Percentiles rank a stretch among this genome's conserved stretches.
phyloP scores from a whole-genome alignment of 2,329 filamentous ascomycete species.

The Parasarocladium wereldwijsianum region DNA sequence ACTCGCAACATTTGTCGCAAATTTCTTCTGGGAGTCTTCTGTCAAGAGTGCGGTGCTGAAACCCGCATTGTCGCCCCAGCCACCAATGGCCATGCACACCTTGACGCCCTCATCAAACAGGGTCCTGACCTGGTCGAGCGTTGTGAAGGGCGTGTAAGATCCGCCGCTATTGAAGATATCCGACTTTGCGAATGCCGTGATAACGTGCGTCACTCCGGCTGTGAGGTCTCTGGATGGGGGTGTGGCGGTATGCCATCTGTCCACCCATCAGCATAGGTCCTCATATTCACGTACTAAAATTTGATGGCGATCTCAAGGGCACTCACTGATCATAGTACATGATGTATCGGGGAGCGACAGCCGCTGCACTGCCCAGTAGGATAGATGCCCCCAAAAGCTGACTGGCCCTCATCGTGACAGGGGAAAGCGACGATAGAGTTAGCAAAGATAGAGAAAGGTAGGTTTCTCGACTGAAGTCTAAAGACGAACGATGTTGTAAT shows the following conservation, averaged over 20 bases:
- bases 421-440: slow-evolving; percentile 12
- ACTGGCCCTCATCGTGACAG: slow-evolving; percentile 11
- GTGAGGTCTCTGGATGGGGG: slow-evolving; percentile 23
- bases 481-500: no score
- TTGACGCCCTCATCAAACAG: slow-evolving; percentile 40
- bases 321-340: slow-evolving; percentile 34
- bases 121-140: slow-evolving; percentile 32
- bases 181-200: slow-evolving; percentile 38
- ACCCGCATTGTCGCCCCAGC: slow-evolving; percentile 47
- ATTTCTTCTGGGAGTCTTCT: slow-evolving; percentile 29
- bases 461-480: no score
- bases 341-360: slow-evolving; percentile 14
- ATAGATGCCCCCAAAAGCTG: slow-evolving; percentile 16
- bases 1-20: slow-evolving; percentile 40
- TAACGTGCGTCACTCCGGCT: slow-evolving; percentile 35
- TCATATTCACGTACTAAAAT: not conserved
- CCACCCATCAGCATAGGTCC: slow-evolving; percentile 4
- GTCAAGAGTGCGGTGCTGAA: slow-evolving; percentile 36
- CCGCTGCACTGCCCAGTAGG: slow-evolving; percentile 8
- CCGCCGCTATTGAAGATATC: slow-evolving; percentile 28
- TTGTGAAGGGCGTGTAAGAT: slow-evolving; percentile 36
- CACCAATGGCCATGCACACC: slow-evolving; percentile 51
- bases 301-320: not conserved
- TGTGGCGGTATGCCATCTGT: slow-evolving; percentile 16
- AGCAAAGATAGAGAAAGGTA: no score